phyloP scores from a whole-genome alignment of 2,329 filamentous ascomycete genomes.

The Claviceps cyperi region DNA sequence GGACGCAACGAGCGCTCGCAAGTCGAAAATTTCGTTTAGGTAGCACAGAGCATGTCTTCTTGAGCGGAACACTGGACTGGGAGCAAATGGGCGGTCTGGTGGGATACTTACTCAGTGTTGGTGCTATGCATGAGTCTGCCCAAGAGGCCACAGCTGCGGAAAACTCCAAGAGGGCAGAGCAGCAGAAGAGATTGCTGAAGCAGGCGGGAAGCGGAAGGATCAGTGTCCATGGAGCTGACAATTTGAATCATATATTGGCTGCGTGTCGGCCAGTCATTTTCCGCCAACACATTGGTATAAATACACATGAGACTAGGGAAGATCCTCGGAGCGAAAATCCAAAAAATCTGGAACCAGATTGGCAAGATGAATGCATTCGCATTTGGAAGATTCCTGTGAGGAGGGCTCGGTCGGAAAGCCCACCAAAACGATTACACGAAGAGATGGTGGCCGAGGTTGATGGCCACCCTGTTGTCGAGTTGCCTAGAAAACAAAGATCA shows the following conservation, averaged over 20 bases:
- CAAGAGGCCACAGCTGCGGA: constrained; percentile 25
- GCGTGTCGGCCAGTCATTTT: constrained; percentile 76
- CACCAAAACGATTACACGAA: constrained; percentile 19
- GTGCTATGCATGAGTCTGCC: constrained; percentile 45
- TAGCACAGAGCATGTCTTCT: constrained; percentile 63
- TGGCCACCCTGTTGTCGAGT: not conserved
- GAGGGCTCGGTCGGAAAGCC: constrained; percentile 18
- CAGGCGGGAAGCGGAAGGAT: constrained; percentile 23
- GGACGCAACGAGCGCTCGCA: constrained; percentile 62
- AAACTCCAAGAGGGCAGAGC: constrained; percentile 26
- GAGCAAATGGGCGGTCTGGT: constrained; percentile 64
- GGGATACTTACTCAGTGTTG: constrained; percentile 72
- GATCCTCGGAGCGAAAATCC: constrained; percentile 22
- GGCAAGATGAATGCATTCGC: constrained; percentile 59
- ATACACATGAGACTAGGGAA: constrained; percentile 48
- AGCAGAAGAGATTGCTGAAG: constrained; percentile 19
- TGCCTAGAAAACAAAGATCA: constrained; percentile 4
- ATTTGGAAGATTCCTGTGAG: constrained; percentile 65
- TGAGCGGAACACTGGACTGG: constrained; percentile 70
- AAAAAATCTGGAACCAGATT: constrained; percentile 42
- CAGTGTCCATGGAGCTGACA: constrained; percentile 65
- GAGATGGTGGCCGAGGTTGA: constrained; percentile 6
- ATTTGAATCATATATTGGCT: constrained; percentile 68
- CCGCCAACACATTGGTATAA: constrained; percentile 64
- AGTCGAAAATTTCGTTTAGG: constrained; percentile 51